Conservation (phyloP, 2,329 filamentous ascomycete genomes). For the Aspergillus udagawae region DNA sequence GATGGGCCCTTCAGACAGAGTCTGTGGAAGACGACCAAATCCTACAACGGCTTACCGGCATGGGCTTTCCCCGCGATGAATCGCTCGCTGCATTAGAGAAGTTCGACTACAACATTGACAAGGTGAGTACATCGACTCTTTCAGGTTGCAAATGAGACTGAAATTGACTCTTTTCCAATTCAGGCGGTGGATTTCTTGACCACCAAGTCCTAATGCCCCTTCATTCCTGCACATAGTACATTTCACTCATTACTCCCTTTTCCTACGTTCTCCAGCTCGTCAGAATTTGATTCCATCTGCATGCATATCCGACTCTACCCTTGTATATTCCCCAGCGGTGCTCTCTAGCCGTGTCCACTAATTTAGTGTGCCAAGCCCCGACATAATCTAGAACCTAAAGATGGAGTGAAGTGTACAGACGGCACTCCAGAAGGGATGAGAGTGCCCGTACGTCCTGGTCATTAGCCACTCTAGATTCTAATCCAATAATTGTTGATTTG, state of each 20-base stretch:
- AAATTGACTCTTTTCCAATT: neutral
- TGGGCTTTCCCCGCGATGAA: slow-evolving; percentile 76
- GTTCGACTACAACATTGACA: slow-evolving; percentile 93
- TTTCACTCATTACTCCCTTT: slow-evolving; percentile 5
- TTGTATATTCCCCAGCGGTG: slow-evolving; percentile 12
- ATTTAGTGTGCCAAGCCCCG: neutral
- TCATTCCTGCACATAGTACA: slow-evolving; percentile 3
- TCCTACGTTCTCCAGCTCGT: slow-evolving; percentile 2
- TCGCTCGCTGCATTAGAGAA: slow-evolving; percentile 81
- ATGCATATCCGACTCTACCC: slow-evolving; percentile 12
- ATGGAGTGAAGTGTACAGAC: neutral
- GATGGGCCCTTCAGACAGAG: slow-evolving; percentile 66
- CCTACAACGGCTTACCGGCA: slow-evolving; percentile 79
- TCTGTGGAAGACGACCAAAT: slow-evolving; percentile 88
- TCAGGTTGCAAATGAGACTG: neutral
- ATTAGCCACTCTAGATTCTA: neutral
- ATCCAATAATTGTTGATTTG: neutral
- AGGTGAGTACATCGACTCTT: slow-evolving; percentile 55
- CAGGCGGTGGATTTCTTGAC: slow-evolving; percentile 38
- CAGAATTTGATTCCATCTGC: neutral
- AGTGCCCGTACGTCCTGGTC: neutral
- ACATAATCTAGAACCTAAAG: neutral
- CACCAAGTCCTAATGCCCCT: slow-evolving; percentile 34
- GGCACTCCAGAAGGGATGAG: neutral
- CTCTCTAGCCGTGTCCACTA: neutral